Evolutionary conservation across 164 flowering plant genomes (phyloP), one percentile per base, ranked within the genome.

Genomic region (Aristolochia fimbriata): DNA sequence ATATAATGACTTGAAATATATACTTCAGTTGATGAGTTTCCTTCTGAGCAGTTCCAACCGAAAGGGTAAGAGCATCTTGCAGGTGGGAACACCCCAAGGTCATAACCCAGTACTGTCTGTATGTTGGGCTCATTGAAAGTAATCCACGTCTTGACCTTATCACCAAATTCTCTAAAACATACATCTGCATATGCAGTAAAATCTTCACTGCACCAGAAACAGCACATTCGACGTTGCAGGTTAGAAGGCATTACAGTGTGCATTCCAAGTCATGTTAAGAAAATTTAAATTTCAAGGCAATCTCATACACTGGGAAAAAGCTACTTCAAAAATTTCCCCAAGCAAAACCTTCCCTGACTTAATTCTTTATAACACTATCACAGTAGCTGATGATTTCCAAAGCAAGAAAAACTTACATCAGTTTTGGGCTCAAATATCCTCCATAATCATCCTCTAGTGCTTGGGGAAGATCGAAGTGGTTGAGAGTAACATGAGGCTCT

Each of bases 371-470:
- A 2, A 27, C 2, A 27, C 30, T 5, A 27, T 2, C 30, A 27
- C 10, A 37, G 43, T 37, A 49, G 19, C 52, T 49, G 19, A 20
- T 15, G 19, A 53, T 19, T 24, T 21, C 5, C 30, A 53, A 24
- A 49, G 22, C 20, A 20, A 17, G 52, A 50, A 12, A 16, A 14
- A 53, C 43, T 52, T 68, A 68, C 71, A 68, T 63, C 11, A 68
- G 22, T 60, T 68, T 63, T 63, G 64, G 63, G 57, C 67, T 63
- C 60, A 68, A 24, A 20, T 11, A 47, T 49, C 63, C 67, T 17
- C 13, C 64, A 59, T 68, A 68, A 46, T 63, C 67, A 58, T 68
- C 71, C 64, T 68, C 64, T 23, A 68, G 60, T 24, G 60, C 63
- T 53, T 63, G 71, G 33, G 71, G 71, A 54, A 52, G 20, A 47